phyloP scores from a whole-genome alignment of 1,284 basidiomycete species.

The Moniliella sp. region DNA sequence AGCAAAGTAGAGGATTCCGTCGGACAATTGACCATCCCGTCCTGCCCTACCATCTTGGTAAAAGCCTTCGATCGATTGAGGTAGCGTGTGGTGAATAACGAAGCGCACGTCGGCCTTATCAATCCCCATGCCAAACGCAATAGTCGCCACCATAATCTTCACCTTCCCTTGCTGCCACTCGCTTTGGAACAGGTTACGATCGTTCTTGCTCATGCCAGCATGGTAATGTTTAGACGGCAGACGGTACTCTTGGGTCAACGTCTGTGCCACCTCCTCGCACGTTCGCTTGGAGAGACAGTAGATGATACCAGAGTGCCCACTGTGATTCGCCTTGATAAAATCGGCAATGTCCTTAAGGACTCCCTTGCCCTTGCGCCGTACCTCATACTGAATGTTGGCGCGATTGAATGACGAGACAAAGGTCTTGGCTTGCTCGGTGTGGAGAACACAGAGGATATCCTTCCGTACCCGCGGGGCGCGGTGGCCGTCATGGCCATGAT shows the following conservation, averaged over 20 bases:
- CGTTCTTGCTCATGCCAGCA: conserved; percentile 49
- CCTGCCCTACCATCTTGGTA: conserved; percentile 69
- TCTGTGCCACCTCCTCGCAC: conserved; percentile 58
- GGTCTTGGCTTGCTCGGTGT: conserved; percentile 38
- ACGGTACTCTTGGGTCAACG: conserved; percentile 42
- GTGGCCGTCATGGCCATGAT: conserved; percentile 93
- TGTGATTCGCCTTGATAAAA: conserved; percentile 48
- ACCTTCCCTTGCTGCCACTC: conserved; percentile 56
- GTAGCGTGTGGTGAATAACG: conserved; percentile 54
- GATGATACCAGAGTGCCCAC: conserved; percentile 55
- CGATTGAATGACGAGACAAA: conserved; percentile 77
- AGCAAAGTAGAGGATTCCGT: conserved; percentile 37
- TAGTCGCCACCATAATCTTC: conserved; percentile 71
- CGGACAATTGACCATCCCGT: conserved; percentile 45
- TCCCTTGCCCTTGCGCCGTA: conserved; percentile 42
- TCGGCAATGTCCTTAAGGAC: conserved; percentile 48
- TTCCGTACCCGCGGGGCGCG: conserved; percentile 54
- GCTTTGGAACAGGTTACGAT: conserved; percentile 47
- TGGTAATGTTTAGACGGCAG: conserved; percentile 65
- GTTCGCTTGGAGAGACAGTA: conserved; percentile 54
- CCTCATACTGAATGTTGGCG: conserved; percentile 55
- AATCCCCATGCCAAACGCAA: conserved; percentile 80
- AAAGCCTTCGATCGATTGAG: conserved; percentile 49
- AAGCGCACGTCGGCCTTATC: conserved; percentile 66
- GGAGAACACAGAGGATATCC: conserved; percentile 55